phyloP scores from a whole-genome alignment of 345 rosid genomes.

The Theobroma cacao region DNA sequence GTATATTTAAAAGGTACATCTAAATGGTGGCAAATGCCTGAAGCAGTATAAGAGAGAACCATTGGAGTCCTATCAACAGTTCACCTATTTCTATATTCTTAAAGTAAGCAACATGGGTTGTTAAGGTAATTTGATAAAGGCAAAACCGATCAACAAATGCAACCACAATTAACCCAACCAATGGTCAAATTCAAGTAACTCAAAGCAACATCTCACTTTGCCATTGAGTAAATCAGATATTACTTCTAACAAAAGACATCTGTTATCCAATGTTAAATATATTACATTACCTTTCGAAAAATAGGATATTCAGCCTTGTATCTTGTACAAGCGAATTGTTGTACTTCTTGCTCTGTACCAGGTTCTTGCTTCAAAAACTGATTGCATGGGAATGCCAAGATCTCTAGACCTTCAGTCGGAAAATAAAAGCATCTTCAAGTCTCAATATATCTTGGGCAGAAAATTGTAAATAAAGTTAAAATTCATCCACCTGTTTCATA shows the following conservation, averaged over 20 bases:
- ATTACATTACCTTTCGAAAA: slow-evolving; percentile 5
- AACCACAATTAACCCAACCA: background rate
- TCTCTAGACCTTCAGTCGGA: slow-evolving; percentile 36
- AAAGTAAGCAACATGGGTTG: background rate
- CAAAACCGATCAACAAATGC: background rate
- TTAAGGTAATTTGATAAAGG: background rate
- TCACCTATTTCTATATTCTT: background rate
- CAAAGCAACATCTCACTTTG: background rate
- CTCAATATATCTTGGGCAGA: background rate
- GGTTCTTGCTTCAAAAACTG: slow-evolving; percentile 49
- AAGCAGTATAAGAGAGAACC: background rate
- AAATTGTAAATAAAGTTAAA: background rate
- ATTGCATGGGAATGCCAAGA: slow-evolving; percentile 93
- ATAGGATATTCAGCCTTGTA: slow-evolving; percentile 60
- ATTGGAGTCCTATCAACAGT: background rate
- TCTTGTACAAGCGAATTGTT: slow-evolving; percentile 77
- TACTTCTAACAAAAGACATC: background rate
- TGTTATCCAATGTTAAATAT: background rate
- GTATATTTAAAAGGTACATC: background rate
- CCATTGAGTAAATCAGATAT: background rate
- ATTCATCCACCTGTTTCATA: background rate
- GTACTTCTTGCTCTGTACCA: slow-evolving; percentile 38
- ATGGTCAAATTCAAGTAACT: background rate
- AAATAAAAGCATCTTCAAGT: background rate
- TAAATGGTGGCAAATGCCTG: background rate